Evolutionary conservation across 208 protist genomes (phyloP).

Genomic region (Crithidia bombi): DNA sequence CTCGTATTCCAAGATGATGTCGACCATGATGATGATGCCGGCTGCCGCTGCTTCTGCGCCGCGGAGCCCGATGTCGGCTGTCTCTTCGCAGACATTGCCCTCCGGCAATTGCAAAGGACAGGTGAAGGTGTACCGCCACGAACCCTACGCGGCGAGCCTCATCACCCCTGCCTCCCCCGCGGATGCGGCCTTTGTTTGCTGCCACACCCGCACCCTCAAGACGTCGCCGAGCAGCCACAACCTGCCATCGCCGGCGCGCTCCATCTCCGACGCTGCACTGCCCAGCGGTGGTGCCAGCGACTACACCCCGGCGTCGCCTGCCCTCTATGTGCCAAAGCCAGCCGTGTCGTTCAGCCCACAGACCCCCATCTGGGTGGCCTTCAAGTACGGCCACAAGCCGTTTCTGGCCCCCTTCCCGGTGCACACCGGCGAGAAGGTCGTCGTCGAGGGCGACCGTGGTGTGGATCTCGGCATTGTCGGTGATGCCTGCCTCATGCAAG

Average conservation of each 20-base stretch:
- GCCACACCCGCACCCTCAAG: conserved; percentile 15
- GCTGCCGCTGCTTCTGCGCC: not conserved
- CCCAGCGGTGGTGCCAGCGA: conserved; percentile 13
- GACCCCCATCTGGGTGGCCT: conserved; percentile 48
- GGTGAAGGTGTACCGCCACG: conserved; percentile 56
- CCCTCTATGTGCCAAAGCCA: conserved; percentile 4
- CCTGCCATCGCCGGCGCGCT: conserved; percentile 16
- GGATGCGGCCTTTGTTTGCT: conserved; percentile 24
- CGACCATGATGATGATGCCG: not conserved
- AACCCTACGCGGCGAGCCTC: conserved; percentile 63
- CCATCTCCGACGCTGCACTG: conserved; percentile 12
- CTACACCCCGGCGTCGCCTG: conserved; percentile 2
- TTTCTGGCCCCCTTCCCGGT: conserved; percentile 46
- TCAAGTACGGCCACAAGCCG: conserved; percentile 79
- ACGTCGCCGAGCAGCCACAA: conserved; percentile 14
- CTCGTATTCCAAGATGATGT: conserved; percentile 1
- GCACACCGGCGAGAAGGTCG: conserved; percentile 43
- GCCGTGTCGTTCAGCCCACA: conserved; percentile 19
- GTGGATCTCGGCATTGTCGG: conserved; percentile 71
- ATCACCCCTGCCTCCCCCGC: conserved; percentile 30
- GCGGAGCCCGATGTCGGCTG: conserved; percentile 24
- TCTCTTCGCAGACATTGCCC: conserved; percentile 20
- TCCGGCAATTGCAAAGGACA: conserved; percentile 4
- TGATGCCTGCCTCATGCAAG: conserved; percentile 24
- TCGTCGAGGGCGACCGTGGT: conserved; percentile 82